Percentiles rank a stretch among this genome's conserved stretches.
phyloP scores from a whole-genome alignment of 805 yeast species.

The Jamesozyma spencerorum region DNA sequence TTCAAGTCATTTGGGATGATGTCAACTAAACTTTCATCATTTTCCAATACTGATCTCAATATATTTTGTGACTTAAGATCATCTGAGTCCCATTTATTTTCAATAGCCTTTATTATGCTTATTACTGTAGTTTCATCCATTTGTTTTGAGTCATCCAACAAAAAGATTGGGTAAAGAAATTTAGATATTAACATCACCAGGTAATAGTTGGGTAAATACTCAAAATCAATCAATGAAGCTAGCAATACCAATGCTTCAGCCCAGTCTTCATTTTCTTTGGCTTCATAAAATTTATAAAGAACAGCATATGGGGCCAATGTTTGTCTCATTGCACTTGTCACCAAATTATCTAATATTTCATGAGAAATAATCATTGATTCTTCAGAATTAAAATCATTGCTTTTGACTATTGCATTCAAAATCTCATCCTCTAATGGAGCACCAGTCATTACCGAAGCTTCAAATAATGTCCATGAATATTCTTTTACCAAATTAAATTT shows the following conservation, averaged over 20 bases:
- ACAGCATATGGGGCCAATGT: conserved; percentile 66
- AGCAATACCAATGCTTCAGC: conserved; percentile 16
- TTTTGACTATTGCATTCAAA: conserved; percentile 40
- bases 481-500: conserved; percentile 43
- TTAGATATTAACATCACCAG: conserved; percentile 19
- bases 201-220: conserved; percentile 24
- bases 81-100: conserved; percentile 16
- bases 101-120: conserved; percentile 18
- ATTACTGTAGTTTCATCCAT: conserved; percentile 19
- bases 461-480: conserved; percentile 53
- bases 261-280: conserved; percentile 23
- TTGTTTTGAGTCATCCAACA: conserved; percentile 12
- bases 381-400: conserved; percentile 16
- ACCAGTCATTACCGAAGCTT: conserved; percentile 45
- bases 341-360: conserved; percentile 25
- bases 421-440: conserved; percentile 48
- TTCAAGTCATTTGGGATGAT: conserved; percentile 14
- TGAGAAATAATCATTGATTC: conserved; percentile 18
- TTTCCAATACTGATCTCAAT: conserved; percentile 10
- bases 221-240: conserved; percentile 20
- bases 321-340: conserved; percentile 55
- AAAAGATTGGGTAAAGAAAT: conserved; percentile 23
- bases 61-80: conserved; percentile 15
- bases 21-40: not conserved
- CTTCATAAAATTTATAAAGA: conserved; percentile 40